Base-by-base conservation (phyloP, 257 asterid genomes). In the Lycium ferocissimum region DNA sequence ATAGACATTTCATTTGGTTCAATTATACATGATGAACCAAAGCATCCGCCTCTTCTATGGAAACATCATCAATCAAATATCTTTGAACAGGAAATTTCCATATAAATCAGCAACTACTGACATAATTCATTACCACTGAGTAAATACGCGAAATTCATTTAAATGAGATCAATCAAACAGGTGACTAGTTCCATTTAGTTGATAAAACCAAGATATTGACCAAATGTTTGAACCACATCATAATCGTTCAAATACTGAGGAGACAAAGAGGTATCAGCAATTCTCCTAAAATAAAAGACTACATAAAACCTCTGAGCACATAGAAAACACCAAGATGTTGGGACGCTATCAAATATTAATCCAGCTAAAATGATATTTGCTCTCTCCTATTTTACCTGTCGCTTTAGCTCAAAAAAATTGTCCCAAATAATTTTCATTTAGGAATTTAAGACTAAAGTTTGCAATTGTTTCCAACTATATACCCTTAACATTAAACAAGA, bases 121-220 rank as follows among this genome's bases (percentile, higher is more conserved):
- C 37, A 79, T 76, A 82, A 85, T 4, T 15, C 73, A 45, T 84
- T 81, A 66, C 85, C 38, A 69, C 51, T 45, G 89, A 40, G 80
- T 83, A 78, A 85, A 82, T 43, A 72, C 69, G 59, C 47, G 33
- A 81, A 33, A 37, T 45, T 45, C 47, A 79, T 43, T 54, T 43
- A 84, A 84, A 66, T 78, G 85, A 82, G 80, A 86, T 80, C 83
- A 65, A 63, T 61, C 86, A 85, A 90, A 67, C 81, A 79, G 82
- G 85, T 86, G 82, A 87, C 18, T 80, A 80, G 80, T 49, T 65
- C 67, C 65, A 83, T 45, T 67, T 67, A 84, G 22, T 70, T 38
- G 61, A 73, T 73, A 73, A 73, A 6, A 14, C 43, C 66, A 78
- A 8, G 49, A 53, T 78, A 53, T 17, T 78, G 66, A 78, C 49